These are phyloP conservation scores for Sclerotinia subarctica DNA, from an alignment of 2,329 filamentous ascomycete genomes.

Conservation along the genomic window DNA sequence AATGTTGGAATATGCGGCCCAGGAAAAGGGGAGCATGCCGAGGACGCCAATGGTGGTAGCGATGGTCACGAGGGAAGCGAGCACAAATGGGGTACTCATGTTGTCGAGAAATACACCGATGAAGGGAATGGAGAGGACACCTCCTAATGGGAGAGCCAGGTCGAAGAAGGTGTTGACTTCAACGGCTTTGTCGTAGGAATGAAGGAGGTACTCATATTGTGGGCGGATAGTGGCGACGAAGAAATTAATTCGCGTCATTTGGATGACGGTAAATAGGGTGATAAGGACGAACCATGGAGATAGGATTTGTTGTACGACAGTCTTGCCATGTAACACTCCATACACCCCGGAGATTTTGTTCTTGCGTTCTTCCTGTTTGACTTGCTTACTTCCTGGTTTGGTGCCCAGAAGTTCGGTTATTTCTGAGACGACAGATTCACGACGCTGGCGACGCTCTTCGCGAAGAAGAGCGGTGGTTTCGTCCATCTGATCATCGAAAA, in stretches of 20 bases:
- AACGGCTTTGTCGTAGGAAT: slow-evolving; percentile 57
- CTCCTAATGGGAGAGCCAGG: slow-evolving; percentile 76
- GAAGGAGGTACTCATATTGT: slow-evolving; percentile 76
- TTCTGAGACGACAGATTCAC: slow-evolving; percentile 50
- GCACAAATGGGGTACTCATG: slow-evolving; percentile 67
- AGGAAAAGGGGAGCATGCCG: slow-evolving; percentile 66
- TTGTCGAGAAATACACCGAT: slow-evolving; percentile 78
- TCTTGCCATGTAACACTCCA: slow-evolving; percentile 75
- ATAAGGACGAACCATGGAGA: slow-evolving; percentile 85
- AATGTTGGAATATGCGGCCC: slow-evolving; percentile 74
- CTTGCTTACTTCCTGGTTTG: slow-evolving; percentile 59
- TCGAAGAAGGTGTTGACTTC: slow-evolving; percentile 83
- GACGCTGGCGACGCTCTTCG: slow-evolving; percentile 49
- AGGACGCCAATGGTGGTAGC: slow-evolving; percentile 75
- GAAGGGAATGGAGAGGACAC: slow-evolving; percentile 80
- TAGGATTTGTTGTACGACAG: slow-evolving; percentile 68
- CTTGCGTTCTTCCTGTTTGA: slow-evolving; percentile 64
- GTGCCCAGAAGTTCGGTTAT: slow-evolving; percentile 72
- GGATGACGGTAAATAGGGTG: slow-evolving; percentile 70
- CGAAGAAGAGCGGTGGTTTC: slow-evolving; percentile 42
- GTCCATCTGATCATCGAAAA: slow-evolving; percentile 54
- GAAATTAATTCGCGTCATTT: slow-evolving; percentile 85
- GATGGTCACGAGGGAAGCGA: slow-evolving; percentile 64
- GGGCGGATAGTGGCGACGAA: slow-evolving; percentile 83
- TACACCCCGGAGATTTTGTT: slow-evolving; percentile 70